Evolutionary conservation across 176 grass and related monocot species (phyloP).

Genomic region (Urochloa ruziziensis): DNA sequence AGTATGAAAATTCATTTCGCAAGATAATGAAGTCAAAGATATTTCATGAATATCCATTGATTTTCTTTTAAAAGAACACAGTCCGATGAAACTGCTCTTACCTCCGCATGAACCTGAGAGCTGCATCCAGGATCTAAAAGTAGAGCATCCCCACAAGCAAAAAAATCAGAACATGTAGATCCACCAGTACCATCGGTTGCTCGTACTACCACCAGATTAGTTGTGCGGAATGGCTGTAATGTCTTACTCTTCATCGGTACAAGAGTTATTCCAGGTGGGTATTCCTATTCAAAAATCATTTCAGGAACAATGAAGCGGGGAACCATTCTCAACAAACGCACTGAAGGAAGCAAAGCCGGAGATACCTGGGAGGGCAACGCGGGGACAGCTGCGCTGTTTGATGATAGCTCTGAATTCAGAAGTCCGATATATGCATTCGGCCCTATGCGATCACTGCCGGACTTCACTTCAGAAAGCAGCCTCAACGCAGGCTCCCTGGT

Average conservation of each 20-base stretch:
- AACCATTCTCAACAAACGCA: background rate
- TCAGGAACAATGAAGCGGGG: background rate
- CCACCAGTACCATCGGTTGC: constrained; percentile 22
- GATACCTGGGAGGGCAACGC: constrained; percentile 67
- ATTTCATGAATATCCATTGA: background rate
- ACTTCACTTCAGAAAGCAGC: constrained; percentile 50
- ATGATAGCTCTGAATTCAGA: constrained; percentile 28
- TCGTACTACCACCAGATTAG: constrained; percentile 77
- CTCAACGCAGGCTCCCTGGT: constrained; percentile 48
- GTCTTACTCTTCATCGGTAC: constrained; percentile 95
- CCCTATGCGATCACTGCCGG: constrained; percentile 51
- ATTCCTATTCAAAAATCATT: constrained; percentile 55
- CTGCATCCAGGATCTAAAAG: constrained; percentile 93
- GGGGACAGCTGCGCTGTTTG: constrained; percentile 11
- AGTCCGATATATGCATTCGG: constrained; percentile 51
- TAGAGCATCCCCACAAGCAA: constrained; percentile 62
- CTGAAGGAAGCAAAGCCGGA: background rate
- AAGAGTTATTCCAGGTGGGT: constrained; percentile 84
- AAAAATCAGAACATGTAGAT: constrained; percentile 29
- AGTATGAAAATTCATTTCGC: background rate
- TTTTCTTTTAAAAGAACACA: background rate
- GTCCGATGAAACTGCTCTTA: constrained; percentile 32
- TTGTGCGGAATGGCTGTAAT: constrained; percentile 69
- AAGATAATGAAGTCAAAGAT: background rate
- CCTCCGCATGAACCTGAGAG: constrained; percentile 64